Evolutionary conservation across 805 yeast genomes (phyloP).

Genomic region (Suhomyces vadensis): DNA sequence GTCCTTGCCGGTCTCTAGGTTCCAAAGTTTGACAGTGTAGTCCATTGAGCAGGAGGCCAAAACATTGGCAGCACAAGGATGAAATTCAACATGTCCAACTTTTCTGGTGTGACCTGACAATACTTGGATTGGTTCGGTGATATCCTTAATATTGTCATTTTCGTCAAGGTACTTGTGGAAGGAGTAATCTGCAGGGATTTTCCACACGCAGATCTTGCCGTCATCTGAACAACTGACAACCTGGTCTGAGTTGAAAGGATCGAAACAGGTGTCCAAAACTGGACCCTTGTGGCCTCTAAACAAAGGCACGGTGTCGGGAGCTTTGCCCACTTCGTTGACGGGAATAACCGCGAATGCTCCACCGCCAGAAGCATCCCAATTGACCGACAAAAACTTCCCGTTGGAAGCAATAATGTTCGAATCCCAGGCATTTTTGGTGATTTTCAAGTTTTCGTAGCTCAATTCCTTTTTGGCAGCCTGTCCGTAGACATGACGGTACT

Average conservation of each 20-base stretch:
- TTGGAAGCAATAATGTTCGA: slow-evolving; percentile 85
- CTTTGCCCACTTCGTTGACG: slow-evolving; percentile 79
- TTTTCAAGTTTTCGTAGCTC: slow-evolving; percentile 71
- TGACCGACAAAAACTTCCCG: slow-evolving; percentile 81
- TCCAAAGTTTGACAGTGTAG: slow-evolving; percentile 90
- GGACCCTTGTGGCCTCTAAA: slow-evolving; percentile 96
- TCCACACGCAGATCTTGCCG: slow-evolving; percentile 76
- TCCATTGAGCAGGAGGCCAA: slow-evolving; percentile 91
- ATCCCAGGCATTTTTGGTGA: slow-evolving; percentile 95
- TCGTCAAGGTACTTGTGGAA: slow-evolving; percentile 58
- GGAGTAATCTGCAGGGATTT: slow-evolving; percentile 79
- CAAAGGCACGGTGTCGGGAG: slow-evolving; percentile 89
- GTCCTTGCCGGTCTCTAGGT: slow-evolving; percentile 71
- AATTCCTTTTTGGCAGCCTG: slow-evolving; percentile 73
- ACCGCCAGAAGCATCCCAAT: slow-evolving; percentile 95
- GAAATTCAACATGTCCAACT: slow-evolving; percentile 89
- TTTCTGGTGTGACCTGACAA: slow-evolving; percentile 88
- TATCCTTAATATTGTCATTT: slow-evolving; percentile 62
- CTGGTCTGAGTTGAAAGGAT: slow-evolving; percentile 79
- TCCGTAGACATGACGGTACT: slow-evolving; percentile 94
- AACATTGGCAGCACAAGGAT: slow-evolving; percentile 84
- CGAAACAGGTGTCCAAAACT: slow-evolving; percentile 92
- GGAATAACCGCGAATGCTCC: slow-evolving; percentile 98
- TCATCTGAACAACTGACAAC: slow-evolving; percentile 30
- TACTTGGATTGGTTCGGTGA: slow-evolving; percentile 62